Evolutionary conservation across 2,329 filamentous ascomycete genomes (phyloP), one percentile per base, ranked within the genome.

Genomic region (Penicillium sp.): DNA sequence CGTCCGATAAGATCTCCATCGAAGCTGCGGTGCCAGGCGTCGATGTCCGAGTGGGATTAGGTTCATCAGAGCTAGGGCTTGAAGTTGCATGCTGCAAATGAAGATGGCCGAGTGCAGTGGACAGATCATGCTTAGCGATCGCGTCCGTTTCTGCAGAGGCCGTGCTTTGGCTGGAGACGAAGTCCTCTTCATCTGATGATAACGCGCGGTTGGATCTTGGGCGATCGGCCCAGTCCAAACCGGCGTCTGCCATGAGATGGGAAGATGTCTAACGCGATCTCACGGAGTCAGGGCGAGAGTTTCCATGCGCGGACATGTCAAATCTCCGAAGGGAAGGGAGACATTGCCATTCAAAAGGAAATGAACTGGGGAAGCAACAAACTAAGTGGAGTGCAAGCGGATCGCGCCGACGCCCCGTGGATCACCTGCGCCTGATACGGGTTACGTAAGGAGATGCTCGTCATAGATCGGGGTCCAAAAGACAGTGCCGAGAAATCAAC

Each of bases 181-280:
- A 61, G 31, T 63, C 65, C 28, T 69, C 66, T 24, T 69, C 68
- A 42, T 70, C 68, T 7, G 65, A 68, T 12, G 63, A 59, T 45
- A 56, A 49, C 18, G 47, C 59, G 15, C 58, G 45, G 50, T 68
- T 63, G 46, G 64, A 57, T 49, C 51, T 58, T 31, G 61, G 52
- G 47, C 57, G 60, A 50, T 60, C 59, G 53, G 62, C 60, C 41
- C 61, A 51, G 57, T 60, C 61, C 42, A 61, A 53, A 51, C 60
- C 60, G 49, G 59, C 47, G 26, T 58, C 61, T 43, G 66, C 61
- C 68, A 70, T 69, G 33, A 59, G 43, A 43, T 45, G 38, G 13
- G 33, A 43, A 42, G 28, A 38, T 21, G 21, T 47, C 49, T 50
- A 52, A 36, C 29, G 43, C 36, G 43, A 45, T 16, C 24, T 49